Evolutionary conservation across 768 basidiomycete species (phyloP).

Genomic region (Tulasnella sp.): DNA sequence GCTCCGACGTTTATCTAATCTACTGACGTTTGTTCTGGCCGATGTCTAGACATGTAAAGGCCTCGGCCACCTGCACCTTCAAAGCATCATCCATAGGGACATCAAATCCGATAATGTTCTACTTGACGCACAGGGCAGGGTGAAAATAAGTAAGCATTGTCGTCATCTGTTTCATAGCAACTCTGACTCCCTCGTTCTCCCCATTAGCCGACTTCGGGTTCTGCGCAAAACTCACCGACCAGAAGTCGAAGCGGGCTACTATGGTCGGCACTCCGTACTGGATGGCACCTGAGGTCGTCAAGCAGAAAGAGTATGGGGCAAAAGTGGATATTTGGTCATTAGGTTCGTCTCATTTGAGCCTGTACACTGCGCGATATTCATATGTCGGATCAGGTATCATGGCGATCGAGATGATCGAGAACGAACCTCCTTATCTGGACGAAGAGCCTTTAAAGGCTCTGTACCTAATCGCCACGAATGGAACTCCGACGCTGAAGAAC

Average conservation of each 20-base stretch:
- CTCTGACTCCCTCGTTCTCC: neutral
- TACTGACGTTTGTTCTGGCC: neutral
- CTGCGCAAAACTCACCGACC: conserved; percentile 90
- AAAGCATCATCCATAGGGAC: conserved; percentile 92
- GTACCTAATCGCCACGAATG: conserved; percentile 95
- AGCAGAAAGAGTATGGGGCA: conserved; percentile 92
- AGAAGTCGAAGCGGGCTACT: conserved; percentile 93
- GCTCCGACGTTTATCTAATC: neutral
- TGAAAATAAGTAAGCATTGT: conserved; percentile 83
- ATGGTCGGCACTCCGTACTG: conserved; percentile 99
- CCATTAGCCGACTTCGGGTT: conserved; percentile 86
- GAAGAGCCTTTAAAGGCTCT: conserved; percentile 92
- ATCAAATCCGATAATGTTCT: conserved; percentile 97
- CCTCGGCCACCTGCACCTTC: conserved; percentile 81
- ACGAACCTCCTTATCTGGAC: conserved; percentile 90
- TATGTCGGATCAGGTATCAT: conserved; percentile 48
- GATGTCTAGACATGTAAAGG: conserved; percentile 80
- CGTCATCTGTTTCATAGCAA: neutral
- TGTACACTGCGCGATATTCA: neutral
- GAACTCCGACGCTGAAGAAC: conserved; percentile 97
- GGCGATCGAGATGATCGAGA: conserved; percentile 99
- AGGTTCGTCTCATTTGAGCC: conserved; percentile 25
- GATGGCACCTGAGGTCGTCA: conserved; percentile 99
- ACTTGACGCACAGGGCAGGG: conserved; percentile 80
- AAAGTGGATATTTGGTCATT: conserved; percentile 98